Evolutionary conservation across 139 green algal species (phyloP).

Genomic region (Ettlia oleoabundans): DNA sequence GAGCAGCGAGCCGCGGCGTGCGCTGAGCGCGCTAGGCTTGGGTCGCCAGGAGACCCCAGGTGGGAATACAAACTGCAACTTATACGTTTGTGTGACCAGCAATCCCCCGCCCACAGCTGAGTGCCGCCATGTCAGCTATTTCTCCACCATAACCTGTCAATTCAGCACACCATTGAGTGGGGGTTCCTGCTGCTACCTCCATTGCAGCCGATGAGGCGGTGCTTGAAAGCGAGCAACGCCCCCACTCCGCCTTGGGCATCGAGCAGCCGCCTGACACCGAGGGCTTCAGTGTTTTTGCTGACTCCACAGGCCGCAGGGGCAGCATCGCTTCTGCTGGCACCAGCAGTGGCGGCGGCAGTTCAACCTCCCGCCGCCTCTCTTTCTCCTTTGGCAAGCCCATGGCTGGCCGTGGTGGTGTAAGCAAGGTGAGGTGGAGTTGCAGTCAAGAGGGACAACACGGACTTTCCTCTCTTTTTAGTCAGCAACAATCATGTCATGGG

Average conservation of each 20-base stretch:
- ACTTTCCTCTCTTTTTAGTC: too few relatives aligned
- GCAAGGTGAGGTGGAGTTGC: too few relatives aligned
- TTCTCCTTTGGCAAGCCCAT: background rate
- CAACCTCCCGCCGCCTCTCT: slow-evolving; percentile 3
- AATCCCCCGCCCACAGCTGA: too few relatives aligned
- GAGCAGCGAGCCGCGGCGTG: background rate
- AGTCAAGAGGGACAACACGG: too few relatives aligned
- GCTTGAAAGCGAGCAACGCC: background rate
- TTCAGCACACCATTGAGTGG: too few relatives aligned
- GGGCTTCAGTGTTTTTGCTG: background rate
- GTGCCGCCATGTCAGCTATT: background rate
- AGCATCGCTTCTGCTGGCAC: background rate
- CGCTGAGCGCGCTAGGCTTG: background rate
- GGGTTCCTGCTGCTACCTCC: too few relatives aligned
- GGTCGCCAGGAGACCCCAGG: too few relatives aligned
- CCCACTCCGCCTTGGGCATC: background rate
- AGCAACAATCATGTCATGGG: too few relatives aligned
- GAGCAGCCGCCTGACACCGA: background rate
- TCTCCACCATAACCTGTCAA: background rate
- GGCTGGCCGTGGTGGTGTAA: background rate
- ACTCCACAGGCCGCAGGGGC: background rate
- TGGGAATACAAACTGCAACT: too few relatives aligned
- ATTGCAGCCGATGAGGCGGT: background rate
- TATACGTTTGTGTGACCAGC: too few relatives aligned
- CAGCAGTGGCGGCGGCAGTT: background rate